Conservation (phyloP, 2,329 filamentous ascomycete species). For the Colletotrichum viniferum region DNA sequence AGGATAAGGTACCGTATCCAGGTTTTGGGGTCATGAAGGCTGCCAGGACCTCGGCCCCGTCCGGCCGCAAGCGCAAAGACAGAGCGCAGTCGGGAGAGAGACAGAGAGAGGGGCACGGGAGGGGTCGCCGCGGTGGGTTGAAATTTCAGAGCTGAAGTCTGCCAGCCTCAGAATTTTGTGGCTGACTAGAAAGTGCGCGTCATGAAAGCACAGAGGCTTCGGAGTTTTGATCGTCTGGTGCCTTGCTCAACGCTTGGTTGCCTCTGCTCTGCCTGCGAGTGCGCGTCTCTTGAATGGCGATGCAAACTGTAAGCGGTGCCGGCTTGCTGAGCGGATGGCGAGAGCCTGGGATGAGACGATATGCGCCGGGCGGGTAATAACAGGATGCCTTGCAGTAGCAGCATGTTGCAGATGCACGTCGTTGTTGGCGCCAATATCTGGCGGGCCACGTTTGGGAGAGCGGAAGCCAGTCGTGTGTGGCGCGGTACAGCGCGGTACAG, state of each 20-base stretch:
- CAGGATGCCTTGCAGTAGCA: not conserved
- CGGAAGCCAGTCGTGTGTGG: not conserved
- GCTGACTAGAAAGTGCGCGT: not conserved
- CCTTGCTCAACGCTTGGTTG: not conserved
- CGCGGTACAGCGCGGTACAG: not conserved
- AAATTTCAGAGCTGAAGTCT: not conserved
- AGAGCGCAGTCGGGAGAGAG: not conserved
- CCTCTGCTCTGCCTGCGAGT: not conserved
- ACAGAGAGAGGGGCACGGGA: not conserved
- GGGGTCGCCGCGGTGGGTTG: not conserved
- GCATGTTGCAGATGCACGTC: not conserved
- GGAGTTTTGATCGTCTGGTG: not conserved
- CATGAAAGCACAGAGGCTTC: not conserved
- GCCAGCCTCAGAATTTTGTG: not conserved
- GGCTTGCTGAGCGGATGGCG: not conserved
- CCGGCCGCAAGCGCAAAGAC: not conserved
- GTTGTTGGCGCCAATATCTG: not conserved
- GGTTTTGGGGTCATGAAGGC: not conserved
- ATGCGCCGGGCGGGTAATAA: not conserved
- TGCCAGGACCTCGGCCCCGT: conserved; percentile 4
- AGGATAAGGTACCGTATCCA: not conserved
- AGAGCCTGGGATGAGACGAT: not conserved
- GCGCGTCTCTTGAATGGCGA: not conserved
- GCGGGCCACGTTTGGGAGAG: not conserved
- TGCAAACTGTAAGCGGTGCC: not conserved